These are phyloP conservation scores for Cystobasidium ongulense DNA, from an alignment of 768 basidiomycete genomes.

Conservation along the genomic window DNA sequence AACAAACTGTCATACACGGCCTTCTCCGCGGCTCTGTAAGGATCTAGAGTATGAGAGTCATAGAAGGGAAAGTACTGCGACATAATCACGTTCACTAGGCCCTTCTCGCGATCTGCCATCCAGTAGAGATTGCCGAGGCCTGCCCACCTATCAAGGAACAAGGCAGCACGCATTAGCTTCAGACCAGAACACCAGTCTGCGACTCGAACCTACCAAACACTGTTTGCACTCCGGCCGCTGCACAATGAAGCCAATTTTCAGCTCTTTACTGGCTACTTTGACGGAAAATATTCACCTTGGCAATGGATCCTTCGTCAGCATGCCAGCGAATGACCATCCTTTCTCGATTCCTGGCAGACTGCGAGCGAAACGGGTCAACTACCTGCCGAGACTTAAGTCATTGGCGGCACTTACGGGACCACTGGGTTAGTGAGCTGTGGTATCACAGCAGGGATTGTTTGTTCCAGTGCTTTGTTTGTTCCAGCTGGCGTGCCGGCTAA, in stretches of 20 bases:
- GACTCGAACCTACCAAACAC: slow-evolving; percentile 1
- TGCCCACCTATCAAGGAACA: neutral
- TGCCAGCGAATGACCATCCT: neutral
- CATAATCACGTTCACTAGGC: slow-evolving; percentile 24
- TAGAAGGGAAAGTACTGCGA: slow-evolving; percentile 28
- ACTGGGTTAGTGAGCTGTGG: neutral
- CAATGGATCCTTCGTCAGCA: slow-evolving; percentile 4
- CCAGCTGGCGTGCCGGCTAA: neutral
- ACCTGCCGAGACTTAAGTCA: neutral
- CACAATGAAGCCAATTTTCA: neutral
- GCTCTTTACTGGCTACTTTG: neutral
- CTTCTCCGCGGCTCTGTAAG: slow-evolving; percentile 27
- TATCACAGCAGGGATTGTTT: neutral
- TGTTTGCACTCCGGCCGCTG: slow-evolving; percentile 5
- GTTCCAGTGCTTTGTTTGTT: neutral
- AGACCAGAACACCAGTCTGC: neutral
- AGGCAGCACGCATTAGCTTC: neutral
- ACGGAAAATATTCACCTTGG: neutral
- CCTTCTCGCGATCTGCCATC: slow-evolving; percentile 32
- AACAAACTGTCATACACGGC: slow-evolving; percentile 25
- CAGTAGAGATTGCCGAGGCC: slow-evolving; percentile 19
- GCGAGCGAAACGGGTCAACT: neutral
- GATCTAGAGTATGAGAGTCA: slow-evolving; percentile 4
- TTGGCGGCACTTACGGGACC: neutral
- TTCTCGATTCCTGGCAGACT: neutral